Evolutionary conservation across 768 basidiomycete species (phyloP).

Genomic region (Pleurotus djamor): DNA sequence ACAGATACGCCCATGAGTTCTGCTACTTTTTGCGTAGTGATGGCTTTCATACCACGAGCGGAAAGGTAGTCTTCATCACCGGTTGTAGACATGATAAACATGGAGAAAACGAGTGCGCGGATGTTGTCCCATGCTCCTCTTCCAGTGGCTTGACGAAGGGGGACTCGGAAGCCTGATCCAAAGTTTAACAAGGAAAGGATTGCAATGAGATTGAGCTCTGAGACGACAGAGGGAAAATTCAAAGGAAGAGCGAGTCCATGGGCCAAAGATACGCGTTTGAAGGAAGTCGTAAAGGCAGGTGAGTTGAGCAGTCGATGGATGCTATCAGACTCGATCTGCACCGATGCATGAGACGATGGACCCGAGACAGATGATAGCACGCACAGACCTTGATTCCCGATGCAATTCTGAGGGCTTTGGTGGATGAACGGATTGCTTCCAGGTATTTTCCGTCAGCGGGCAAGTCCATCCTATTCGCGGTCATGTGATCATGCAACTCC

Average conservation of each 20-base stretch:
- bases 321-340: constrained; percentile 53
- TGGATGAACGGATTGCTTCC: constrained; percentile 51
- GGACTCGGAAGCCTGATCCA: constrained; percentile 75
- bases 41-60: constrained; percentile 59
- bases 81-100: constrained; percentile 65
- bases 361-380: neutral
- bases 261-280: constrained; percentile 53
- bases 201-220: constrained; percentile 83
- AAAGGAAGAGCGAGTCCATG: constrained; percentile 81
- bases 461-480: neutral
- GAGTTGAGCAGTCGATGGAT: constrained; percentile 66
- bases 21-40: constrained; percentile 58
- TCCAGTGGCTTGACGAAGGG: constrained; percentile 68
- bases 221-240: constrained; percentile 66
- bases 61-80: constrained; percentile 62
- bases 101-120: constrained; percentile 66
- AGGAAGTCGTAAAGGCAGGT: constrained; percentile 59
- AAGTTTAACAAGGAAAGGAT: constrained; percentile 81
- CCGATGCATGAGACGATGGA: neutral
- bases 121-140: constrained; percentile 87
- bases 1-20: constrained; percentile 70
- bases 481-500: neutral
- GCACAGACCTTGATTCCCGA: constrained; percentile 52
- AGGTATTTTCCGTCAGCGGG: constrained; percentile 34
- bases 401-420: constrained; percentile 40